These are phyloP conservation scores for Marasmius tenuissimus DNA, from an alignment of 1,284 basidiomycete genomes.

Conservation along the genomic window DNA sequence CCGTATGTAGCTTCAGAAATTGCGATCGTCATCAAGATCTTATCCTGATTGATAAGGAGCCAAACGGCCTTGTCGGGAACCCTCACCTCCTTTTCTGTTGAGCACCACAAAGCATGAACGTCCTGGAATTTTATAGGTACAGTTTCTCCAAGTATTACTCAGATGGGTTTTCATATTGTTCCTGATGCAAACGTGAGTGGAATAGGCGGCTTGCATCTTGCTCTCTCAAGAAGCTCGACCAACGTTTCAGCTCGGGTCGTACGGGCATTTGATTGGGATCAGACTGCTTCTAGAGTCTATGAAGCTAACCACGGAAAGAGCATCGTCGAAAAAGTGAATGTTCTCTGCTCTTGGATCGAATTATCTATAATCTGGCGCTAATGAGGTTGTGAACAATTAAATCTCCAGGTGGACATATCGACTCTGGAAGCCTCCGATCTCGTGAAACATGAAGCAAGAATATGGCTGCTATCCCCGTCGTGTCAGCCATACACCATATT, in stretches of 20 bases:
- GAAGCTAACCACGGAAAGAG: slow-evolving; percentile 48
- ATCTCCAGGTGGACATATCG: slow-evolving; percentile 59
- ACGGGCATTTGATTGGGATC: slow-evolving; percentile 78
- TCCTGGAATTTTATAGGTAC: neutral
- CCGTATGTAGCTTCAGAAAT: too few relatives aligned
- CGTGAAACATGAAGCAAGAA: slow-evolving; percentile 43
- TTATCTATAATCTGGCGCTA: neutral
- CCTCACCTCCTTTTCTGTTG: too few relatives aligned
- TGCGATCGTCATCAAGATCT: too few relatives aligned
- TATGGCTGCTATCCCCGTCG: slow-evolving; percentile 77
- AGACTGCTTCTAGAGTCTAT: slow-evolving; percentile 67
- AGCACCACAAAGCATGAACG: neutral
- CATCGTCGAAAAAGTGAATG: slow-evolving; percentile 49
- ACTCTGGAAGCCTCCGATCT: slow-evolving; percentile 49
- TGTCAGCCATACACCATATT: slow-evolving; percentile 82
- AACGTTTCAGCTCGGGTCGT: slow-evolving; percentile 41
- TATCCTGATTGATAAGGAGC: too few relatives aligned
- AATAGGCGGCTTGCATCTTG: slow-evolving; percentile 69
- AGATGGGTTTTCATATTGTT: neutral
- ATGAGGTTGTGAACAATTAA: neutral
- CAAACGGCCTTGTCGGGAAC: too few relatives aligned
- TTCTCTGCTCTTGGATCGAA: neutral
- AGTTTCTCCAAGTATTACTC: neutral
- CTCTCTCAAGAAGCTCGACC: slow-evolving; percentile 53
- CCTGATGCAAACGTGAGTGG: neutral